phyloP scores from a whole-genome alignment of 1,284 basidiomycete genomes.

The Pholiota adiposa region DNA sequence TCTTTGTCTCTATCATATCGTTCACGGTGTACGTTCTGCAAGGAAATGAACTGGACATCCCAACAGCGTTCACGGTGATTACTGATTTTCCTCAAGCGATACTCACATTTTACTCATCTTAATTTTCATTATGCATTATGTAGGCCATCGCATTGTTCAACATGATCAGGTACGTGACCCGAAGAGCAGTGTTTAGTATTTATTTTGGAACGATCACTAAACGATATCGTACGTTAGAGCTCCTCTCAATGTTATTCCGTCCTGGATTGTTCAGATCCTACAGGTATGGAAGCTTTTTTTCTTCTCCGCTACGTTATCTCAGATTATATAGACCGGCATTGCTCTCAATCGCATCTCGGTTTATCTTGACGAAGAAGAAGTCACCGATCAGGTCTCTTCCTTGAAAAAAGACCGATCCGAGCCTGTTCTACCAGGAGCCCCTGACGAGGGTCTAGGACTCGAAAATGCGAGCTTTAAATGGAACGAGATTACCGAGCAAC shows the following conservation, averaged over 20 bases:
- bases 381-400: slow-evolving; percentile 70
- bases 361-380: slow-evolving; percentile 85
- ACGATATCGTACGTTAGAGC: slow-evolving; percentile 33
- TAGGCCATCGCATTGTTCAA: slow-evolving; percentile 73
- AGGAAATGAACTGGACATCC: slow-evolving; percentile 69
- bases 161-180: slow-evolving; percentile 60
- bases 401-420: slow-evolving; percentile 47
- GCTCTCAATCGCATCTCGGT: slow-evolving; percentile 81
- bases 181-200: not conserved
- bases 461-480: slow-evolving; percentile 71
- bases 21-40: slow-evolving; percentile 66
- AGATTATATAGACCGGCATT: slow-evolving; percentile 61
- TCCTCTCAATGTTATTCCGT: slow-evolving; percentile 74
- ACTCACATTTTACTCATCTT: slow-evolving; percentile 6
- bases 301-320: not conserved
- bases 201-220: not conserved
- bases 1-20: slow-evolving; percentile 70
- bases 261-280: slow-evolving; percentile 66
- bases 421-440: slow-evolving; percentile 29
- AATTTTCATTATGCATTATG: slow-evolving; percentile 1
- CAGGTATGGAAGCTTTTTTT: slow-evolving; percentile 42
- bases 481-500: slow-evolving; percentile 60
- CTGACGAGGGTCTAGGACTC: slow-evolving; percentile 60
- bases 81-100: slow-evolving; percentile 4
- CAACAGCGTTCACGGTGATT: slow-evolving; percentile 72